A percentile compares a stretch with the other conserved stretches of the same genome.
Evolutionary conservation across 371 early-diverging fungal genomes (phyloP).

Genomic region (Catenaria anguillulae): DNA sequence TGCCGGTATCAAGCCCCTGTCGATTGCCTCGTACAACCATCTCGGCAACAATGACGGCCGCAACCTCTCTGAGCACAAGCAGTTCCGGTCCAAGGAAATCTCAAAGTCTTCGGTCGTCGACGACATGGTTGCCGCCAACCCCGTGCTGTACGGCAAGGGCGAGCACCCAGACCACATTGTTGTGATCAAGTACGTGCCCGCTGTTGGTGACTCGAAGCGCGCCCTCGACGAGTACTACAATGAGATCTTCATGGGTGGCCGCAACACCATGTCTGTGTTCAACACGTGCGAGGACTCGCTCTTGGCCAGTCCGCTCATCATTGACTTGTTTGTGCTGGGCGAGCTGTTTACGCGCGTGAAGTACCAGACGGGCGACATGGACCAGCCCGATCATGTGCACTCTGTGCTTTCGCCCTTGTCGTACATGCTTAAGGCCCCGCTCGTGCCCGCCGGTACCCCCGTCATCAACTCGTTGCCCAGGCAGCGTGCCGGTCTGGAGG

Average conservation of each 20-base stretch:
- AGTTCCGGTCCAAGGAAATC: slow-evolving; percentile 96
- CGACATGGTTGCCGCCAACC: slow-evolving; percentile 92
- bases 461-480: slow-evolving; percentile 86
- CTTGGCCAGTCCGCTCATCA: slow-evolving; percentile 87
- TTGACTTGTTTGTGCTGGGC: slow-evolving; percentile 81
- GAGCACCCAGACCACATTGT: slow-evolving; percentile 91
- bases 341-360: slow-evolving; percentile 91
- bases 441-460: slow-evolving; percentile 78
- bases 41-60: slow-evolving; percentile 97
- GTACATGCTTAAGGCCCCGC: slow-evolving; percentile 79
- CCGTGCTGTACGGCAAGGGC: slow-evolving; percentile 57
- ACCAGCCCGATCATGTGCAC: slow-evolving; percentile 69
- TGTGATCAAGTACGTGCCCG: slow-evolving; percentile 94
- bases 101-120: slow-evolving; percentile 94
- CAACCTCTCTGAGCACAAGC: slow-evolving; percentile 89
- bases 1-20: slow-evolving; percentile 94
- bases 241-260: slow-evolving; percentile 96
- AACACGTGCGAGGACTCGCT: slow-evolving; percentile 97
- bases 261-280: slow-evolving; percentile 88
- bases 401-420: slow-evolving; percentile 76
- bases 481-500: slow-evolving; percentile 90
- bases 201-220: slow-evolving; percentile 93
- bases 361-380: slow-evolving; percentile 53
- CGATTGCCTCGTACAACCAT: slow-evolving; percentile 94
- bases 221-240: slow-evolving; percentile 93